phyloP scores from a whole-genome alignment of 129 eudicot species.

The Cynara cardunculus region DNA sequence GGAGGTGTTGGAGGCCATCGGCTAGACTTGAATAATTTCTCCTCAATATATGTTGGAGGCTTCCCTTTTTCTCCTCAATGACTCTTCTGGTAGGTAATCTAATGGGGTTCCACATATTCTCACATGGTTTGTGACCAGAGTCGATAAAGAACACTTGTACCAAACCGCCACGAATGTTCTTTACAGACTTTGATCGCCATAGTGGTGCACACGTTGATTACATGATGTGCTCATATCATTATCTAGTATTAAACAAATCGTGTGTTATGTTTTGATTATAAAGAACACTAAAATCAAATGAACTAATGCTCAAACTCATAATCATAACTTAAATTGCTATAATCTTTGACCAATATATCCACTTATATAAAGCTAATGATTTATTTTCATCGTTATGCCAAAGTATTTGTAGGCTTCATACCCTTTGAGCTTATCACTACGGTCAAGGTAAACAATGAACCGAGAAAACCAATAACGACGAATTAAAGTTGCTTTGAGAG shows the following conservation, averaged over 20 bases:
- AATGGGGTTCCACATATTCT: no score
- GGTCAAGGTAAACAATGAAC: not conserved
- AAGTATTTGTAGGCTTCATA: not conserved
- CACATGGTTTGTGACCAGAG: not conserved
- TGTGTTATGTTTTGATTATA: not conserved
- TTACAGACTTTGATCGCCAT: not conserved
- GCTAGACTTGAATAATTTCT: no score
- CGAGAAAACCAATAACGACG: not conserved
- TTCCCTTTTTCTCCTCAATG: no score
- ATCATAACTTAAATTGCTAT: not conserved
- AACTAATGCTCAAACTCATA: not conserved
- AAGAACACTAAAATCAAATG: not conserved
- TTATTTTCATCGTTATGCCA: not conserved
- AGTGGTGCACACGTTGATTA: not conserved
- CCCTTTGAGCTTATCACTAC: not conserved
- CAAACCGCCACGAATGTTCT: not conserved
- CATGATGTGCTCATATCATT: not conserved
- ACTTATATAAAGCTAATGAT: not conserved
- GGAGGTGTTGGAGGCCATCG: no score
- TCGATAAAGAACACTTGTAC: not conserved
- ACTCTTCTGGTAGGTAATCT: no score
- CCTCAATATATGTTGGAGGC: no score
- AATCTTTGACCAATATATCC: not conserved
- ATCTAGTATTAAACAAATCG: no score
- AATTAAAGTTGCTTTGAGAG: not conserved